phyloP scores from a whole-genome alignment of 805 yeast species.

The Kodamaea jinghongensis region DNA sequence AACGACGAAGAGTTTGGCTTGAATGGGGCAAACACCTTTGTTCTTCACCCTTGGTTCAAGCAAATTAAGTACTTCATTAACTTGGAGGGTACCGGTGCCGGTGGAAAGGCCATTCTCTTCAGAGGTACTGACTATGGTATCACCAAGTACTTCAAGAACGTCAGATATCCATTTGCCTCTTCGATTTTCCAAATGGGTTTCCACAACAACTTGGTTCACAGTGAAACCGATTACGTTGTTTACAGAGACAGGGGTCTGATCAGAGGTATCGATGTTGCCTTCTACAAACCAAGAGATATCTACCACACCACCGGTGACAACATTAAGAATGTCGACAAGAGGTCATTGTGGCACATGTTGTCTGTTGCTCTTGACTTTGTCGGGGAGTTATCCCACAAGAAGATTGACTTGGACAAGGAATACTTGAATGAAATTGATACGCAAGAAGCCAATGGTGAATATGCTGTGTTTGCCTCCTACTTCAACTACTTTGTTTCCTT shows the following conservation, averaged over 20 bases:
- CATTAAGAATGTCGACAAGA: constrained; percentile 58
- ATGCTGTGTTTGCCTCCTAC: constrained; percentile 65
- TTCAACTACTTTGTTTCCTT: constrained; percentile 56
- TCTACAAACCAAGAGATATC: constrained; percentile 76
- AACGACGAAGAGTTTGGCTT: constrained; percentile 89
- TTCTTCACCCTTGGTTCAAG: constrained; percentile 69
- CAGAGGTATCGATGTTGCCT: constrained; percentile 88
- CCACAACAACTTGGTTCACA: constrained; percentile 62
- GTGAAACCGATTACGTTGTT: constrained; percentile 84
- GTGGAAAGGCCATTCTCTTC: constrained; percentile 78
- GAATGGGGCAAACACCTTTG: constrained; percentile 73
- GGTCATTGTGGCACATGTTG: constrained; percentile 83
- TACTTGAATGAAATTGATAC: constrained; percentile 19
- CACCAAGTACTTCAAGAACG: constrained; percentile 54
- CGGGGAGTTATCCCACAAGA: constrained; percentile 34
- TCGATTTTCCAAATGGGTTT: constrained; percentile 86
- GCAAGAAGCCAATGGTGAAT: constrained; percentile 15
- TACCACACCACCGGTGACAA: constrained; percentile 80
- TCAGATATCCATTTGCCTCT: constrained; percentile 69
- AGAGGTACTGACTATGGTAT: constrained; percentile 80
- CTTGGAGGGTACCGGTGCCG: constrained; percentile 91
- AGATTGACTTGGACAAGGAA: constrained; percentile 32
- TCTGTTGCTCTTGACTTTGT: constrained; percentile 64
- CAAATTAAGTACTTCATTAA: constrained; percentile 67
- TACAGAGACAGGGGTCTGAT: constrained; percentile 60